Evolutionary conservation across 1,284 basidiomycete genomes (phyloP).

Genomic region (Xerocomus nothofagi): DNA sequence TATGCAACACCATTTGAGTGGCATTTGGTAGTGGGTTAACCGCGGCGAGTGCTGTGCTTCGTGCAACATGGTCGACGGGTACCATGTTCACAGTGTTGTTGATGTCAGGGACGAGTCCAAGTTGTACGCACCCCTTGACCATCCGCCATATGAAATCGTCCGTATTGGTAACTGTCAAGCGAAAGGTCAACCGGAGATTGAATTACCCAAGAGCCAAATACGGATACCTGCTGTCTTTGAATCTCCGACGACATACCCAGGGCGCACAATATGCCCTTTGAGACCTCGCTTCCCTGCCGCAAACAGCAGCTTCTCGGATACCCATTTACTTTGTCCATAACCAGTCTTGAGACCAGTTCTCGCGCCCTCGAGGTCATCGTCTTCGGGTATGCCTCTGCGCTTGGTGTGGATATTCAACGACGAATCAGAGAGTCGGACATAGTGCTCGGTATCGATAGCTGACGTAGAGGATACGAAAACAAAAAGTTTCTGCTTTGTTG

Average conservation of each 20-base stretch:
- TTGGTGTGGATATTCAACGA: constrained; percentile 47
- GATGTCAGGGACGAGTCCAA: constrained; percentile 95
- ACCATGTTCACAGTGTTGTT: constrained; percentile 99
- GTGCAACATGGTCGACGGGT: constrained; percentile 95
- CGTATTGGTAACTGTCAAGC: constrained; percentile 84
- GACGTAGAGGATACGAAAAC: constrained; percentile 96
- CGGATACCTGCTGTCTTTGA: constrained; percentile 77
- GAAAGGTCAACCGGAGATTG: constrained; percentile 13
- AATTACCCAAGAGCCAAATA: constrained; percentile 3
- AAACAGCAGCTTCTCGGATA: constrained; percentile 91
- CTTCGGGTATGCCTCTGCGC: constrained; percentile 77
- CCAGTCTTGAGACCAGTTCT: constrained; percentile 79
- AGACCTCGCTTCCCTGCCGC: constrained; percentile 89
- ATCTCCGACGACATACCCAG: constrained; percentile 96
- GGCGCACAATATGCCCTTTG: constrained; percentile 86
- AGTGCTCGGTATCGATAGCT: constrained; percentile 89
- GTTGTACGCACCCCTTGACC: constrained; percentile 96
- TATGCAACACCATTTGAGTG: constrained; percentile 76
- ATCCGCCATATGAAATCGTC: constrained; percentile 99
- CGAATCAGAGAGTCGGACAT: constrained; percentile 84
- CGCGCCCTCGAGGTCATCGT: constrained; percentile 90
- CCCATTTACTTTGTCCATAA: constrained; percentile 99
- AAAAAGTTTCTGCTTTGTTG: constrained; percentile 76
- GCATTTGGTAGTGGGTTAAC: constrained; percentile 51
- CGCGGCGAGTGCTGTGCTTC: constrained; percentile 75